Evolutionary conservation across 345 rosid species (phyloP).

Genomic region (Citrus medica): DNA sequence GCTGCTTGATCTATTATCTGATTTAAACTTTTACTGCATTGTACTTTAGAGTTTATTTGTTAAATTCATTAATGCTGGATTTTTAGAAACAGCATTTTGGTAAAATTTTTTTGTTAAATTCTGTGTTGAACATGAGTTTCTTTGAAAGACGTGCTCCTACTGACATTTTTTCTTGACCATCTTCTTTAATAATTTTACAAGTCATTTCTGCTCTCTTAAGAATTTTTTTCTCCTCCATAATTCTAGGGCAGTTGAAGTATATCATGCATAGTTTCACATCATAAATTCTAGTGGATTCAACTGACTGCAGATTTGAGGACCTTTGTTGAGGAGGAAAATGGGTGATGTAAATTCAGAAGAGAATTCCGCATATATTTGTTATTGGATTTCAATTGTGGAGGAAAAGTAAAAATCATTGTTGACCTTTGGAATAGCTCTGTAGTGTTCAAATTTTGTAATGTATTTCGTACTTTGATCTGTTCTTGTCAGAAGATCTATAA

Average conservation of each 20-base stretch:
- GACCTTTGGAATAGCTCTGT: not conserved
- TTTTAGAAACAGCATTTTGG: not conserved
- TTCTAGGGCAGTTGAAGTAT: not conserved
- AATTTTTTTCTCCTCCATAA: not conserved
- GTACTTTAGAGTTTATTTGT: not conserved
- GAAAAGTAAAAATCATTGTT: not conserved
- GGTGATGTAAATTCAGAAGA: conserved; percentile 3
- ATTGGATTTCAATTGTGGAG: not conserved
- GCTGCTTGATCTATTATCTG: not conserved
- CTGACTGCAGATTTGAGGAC: not conserved
- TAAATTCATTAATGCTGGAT: not conserved
- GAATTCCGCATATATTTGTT: not conserved
- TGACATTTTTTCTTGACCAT: not conserved
- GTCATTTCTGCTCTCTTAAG: not conserved
- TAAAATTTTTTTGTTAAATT: not conserved
- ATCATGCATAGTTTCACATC: not conserved
- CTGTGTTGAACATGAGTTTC: not conserved
- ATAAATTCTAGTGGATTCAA: not conserved
- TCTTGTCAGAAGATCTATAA: not conserved
- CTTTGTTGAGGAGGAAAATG: not conserved
- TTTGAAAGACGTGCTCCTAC: not conserved
- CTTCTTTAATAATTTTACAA: not conserved
- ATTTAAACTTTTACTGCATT: not conserved
- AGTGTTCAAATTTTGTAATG: not conserved
- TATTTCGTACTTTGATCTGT: not conserved